Conservation (phyloP, 306 rosid species). For the Glycine latifolia region DNA sequence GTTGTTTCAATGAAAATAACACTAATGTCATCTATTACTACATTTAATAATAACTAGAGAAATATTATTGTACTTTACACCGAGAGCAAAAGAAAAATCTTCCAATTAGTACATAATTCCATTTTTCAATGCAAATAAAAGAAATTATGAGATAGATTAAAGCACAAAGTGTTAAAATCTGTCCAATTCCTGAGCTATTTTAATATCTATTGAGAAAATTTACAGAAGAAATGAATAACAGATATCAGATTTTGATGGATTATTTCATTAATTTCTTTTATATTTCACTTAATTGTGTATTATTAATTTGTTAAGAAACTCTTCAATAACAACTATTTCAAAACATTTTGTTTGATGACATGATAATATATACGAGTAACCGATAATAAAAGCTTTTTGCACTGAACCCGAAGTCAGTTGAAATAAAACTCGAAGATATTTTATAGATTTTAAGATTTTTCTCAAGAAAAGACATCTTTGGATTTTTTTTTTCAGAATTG, state of each 20-base stretch:
- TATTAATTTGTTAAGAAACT: neutral
- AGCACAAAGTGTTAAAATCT: neutral
- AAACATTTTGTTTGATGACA: neutral
- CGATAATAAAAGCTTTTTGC: neutral
- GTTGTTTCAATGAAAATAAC: conserved; percentile 31
- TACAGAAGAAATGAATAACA: too few relatives aligned
- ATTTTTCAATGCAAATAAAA: neutral
- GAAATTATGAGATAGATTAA: neutral
- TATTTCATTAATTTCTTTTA: neutral
- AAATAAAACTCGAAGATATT: conserved; percentile 3
- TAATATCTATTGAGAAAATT: neutral
- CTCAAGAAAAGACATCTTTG: conserved; percentile 2
- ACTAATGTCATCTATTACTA: neutral
- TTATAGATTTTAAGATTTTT: neutral
- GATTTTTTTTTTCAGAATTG: neutral
- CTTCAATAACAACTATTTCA: neutral
- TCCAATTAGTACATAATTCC: neutral
- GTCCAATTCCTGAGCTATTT: neutral
- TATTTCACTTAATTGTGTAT: neutral
- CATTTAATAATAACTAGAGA: neutral
- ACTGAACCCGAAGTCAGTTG: neutral
- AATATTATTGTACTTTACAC: neutral
- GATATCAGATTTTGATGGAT: neutral
- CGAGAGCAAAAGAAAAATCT: neutral
- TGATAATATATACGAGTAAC: neutral